Percentiles rank a stretch among this genome's conserved stretches.
Conservation (phyloP, 441 rosid species). For the Gossypium gossypioides region DNA sequence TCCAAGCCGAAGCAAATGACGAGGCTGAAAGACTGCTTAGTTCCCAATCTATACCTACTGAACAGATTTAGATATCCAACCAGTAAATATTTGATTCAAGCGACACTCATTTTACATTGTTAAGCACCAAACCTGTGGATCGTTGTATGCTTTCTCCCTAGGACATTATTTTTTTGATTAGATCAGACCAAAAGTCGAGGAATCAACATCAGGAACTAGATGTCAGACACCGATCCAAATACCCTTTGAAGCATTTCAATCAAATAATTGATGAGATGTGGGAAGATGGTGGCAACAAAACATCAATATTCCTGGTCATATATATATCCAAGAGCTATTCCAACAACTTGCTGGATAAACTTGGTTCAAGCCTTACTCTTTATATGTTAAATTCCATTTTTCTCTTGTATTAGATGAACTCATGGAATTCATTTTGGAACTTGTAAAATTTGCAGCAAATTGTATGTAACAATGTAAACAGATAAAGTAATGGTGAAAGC, state of each 20-base stretch:
- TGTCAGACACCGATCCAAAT: neutral
- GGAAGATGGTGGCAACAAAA: neutral
- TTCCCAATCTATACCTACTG: constrained; percentile 35
- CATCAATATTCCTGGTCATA: neutral
- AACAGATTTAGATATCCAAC: neutral
- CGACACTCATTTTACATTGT: neutral
- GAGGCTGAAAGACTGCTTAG: constrained; percentile 86
- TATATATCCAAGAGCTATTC: neutral
- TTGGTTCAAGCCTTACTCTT: neutral
- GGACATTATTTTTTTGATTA: neutral
- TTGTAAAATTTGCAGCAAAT: neutral
- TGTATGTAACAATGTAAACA: neutral
- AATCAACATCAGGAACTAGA: neutral
- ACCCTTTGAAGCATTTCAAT: neutral
- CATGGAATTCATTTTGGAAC: neutral
- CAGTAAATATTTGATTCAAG: neutral
- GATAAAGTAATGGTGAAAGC: neutral
- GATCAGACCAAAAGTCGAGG: neutral
- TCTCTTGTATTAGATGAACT: neutral
- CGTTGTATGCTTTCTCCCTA: neutral
- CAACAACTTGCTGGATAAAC: constrained; percentile 2
- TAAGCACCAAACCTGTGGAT: neutral
- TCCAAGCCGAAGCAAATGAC: constrained; percentile 91
- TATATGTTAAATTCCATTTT: neutral
- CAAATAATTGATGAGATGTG: neutral